Evolutionary conservation across 2,329 filamentous ascomycete species (phyloP).

Genomic region (Monosporascus ibericus): DNA sequence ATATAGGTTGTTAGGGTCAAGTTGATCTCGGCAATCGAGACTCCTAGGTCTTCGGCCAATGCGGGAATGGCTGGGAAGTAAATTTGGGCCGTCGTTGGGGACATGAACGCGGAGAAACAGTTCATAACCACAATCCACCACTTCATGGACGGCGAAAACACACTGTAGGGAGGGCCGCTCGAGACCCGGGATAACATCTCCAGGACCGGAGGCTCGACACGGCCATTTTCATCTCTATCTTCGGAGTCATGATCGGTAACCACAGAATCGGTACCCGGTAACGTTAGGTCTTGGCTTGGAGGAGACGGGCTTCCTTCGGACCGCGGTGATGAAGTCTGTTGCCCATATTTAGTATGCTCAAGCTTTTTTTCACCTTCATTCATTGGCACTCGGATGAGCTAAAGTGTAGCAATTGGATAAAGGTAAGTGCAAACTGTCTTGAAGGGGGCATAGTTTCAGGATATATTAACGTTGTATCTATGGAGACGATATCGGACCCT

Average conservation of each 20-base stretch:
- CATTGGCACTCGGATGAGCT: conserved; percentile 7
- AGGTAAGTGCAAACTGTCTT: background rate
- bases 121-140: conserved; percentile 49
- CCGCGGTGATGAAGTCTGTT: background rate
- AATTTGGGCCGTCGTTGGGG: conserved; percentile 55
- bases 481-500: background rate
- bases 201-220: conserved; percentile 17
- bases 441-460: background rate
- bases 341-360: background rate
- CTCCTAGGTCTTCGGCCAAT: conserved; percentile 31
- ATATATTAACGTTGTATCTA: background rate
- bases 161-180: conserved; percentile 34
- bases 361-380: conserved; percentile 9
- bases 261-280: conserved; percentile 3
- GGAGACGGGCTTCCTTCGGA: background rate
- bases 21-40: conserved; percentile 37
- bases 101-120: conserved; percentile 46
- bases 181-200: conserved; percentile 29
- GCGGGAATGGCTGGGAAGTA: conserved; percentile 40
- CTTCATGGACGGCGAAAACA: conserved; percentile 36
- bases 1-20: conserved; percentile 54
- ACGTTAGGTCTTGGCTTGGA: conserved; percentile 8
- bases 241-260: conserved; percentile 8
- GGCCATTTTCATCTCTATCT: conserved; percentile 6
- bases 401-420: background rate